Evolutionary conservation across 768 basidiomycete species (phyloP).

Genomic region (Lactarius psammicola): DNA sequence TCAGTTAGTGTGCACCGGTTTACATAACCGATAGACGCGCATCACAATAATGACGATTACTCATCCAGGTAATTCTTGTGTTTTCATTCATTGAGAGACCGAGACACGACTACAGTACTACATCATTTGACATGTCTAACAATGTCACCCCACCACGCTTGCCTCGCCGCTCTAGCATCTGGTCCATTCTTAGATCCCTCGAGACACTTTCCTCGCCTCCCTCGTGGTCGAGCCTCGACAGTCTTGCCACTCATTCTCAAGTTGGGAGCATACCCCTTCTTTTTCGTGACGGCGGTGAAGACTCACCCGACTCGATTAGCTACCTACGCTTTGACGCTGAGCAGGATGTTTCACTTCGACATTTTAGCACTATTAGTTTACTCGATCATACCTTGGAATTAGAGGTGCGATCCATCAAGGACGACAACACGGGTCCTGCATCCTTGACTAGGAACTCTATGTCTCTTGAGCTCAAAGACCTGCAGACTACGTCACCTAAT

Average conservation of each 20-base stretch:
- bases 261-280: slow-evolving; percentile 28
- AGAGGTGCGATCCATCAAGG: neutral
- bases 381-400: neutral
- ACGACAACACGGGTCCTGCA: neutral
- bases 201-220: slow-evolving; percentile 25
- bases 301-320: slow-evolving; percentile 2
- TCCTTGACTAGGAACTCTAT: neutral
- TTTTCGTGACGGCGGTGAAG: slow-evolving; percentile 16
- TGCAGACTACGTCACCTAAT: neutral
- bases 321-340: neutral
- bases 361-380: neutral
- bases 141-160: slow-evolving; percentile 4
- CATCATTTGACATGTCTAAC: too few relatives aligned
- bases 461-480: neutral
- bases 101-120: neutral
- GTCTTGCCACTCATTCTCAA: slow-evolving; percentile 14
- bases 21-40: neutral
- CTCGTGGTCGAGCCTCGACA: slow-evolving; percentile 24
- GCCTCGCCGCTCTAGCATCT: slow-evolving; percentile 19
- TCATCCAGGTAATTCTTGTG: neutral
- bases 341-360: neutral
- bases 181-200: slow-evolving; percentile 23
- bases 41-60: too few relatives aligned
- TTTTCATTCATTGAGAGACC: slow-evolving; percentile 14
- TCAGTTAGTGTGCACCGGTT: neutral